These are phyloP conservation scores for Globisporangium acanthophoron DNA, from an alignment of 352 stramenopile genomes.

Conservation along the genomic window DNA sequence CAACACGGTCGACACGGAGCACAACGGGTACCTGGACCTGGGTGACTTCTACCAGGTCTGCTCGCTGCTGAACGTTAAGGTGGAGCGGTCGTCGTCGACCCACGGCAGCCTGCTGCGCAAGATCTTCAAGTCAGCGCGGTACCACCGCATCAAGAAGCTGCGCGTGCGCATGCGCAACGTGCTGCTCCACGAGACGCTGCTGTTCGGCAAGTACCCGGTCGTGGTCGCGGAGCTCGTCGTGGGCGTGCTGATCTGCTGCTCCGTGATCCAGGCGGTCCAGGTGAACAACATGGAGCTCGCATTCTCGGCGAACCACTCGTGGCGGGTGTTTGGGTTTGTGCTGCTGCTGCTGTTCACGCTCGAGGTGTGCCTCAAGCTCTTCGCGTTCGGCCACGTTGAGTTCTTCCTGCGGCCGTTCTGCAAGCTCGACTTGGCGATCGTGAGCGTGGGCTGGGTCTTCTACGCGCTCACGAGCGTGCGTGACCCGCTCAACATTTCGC, in stretches of 20 bases:
- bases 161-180: slow-evolving; percentile 44
- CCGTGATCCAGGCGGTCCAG: slow-evolving; percentile 71
- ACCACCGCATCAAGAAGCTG: slow-evolving; percentile 46
- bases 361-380: slow-evolving; percentile 71
- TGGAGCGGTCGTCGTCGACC: slow-evolving; percentile 41
- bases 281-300: slow-evolving; percentile 80
- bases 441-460: slow-evolving; percentile 72
- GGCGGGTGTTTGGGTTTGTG: slow-evolving; percentile 64
- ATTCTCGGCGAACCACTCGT: slow-evolving; percentile 68
- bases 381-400: slow-evolving; percentile 68
- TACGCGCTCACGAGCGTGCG: slow-evolving; percentile 67
- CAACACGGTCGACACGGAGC: slow-evolving; percentile 69
- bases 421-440: slow-evolving; percentile 67
- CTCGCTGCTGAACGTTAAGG: slow-evolving; percentile 65
- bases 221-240: slow-evolving; percentile 72
- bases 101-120: slow-evolving; percentile 33
- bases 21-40: slow-evolving; percentile 54
- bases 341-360: slow-evolving; percentile 70
- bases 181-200: slow-evolving; percentile 51
- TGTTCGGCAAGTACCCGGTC: slow-evolving; percentile 63
- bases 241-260: slow-evolving; percentile 67
- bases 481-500: slow-evolving; percentile 50
- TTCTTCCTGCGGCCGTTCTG: slow-evolving; percentile 80
- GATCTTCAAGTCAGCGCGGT: slow-evolving; percentile 36
- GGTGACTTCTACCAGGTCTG: slow-evolving; percentile 76